Percentiles rank a stretch among this genome's conserved stretches.
phyloP scores from a whole-genome alignment of 2,329 filamentous ascomycete genomes.

The Rosellinia necatrix region DNA sequence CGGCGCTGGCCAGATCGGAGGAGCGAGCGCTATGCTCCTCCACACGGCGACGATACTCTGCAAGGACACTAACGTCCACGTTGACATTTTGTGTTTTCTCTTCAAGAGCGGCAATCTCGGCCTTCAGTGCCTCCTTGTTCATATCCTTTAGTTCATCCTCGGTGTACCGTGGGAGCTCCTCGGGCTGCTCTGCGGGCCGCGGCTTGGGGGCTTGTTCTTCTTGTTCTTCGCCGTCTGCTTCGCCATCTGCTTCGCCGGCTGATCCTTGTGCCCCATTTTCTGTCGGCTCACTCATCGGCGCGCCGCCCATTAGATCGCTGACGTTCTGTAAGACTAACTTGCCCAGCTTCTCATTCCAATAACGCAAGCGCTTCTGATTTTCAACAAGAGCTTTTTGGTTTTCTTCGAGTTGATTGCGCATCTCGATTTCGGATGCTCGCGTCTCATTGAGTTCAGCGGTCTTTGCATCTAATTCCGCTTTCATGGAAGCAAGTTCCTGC shows the following conservation, averaged over 20 bases:
- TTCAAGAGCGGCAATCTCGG: constrained; percentile 65
- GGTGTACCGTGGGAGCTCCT: constrained; percentile 78
- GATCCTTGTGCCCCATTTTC: constrained; percentile 24
- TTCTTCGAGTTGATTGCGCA: constrained; percentile 97
- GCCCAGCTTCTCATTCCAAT: constrained; percentile 88
- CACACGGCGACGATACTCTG: constrained; percentile 84
- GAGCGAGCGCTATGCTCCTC: constrained; percentile 81
- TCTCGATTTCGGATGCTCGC: constrained; percentile 90
- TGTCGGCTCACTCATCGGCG: constrained; percentile 35
- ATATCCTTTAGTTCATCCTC: constrained; percentile 70
- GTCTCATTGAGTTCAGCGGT: constrained; percentile 85
- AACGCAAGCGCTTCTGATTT: constrained; percentile 79
- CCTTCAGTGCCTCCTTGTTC: constrained; percentile 64
- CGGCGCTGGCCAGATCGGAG: constrained; percentile 80
- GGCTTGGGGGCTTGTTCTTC: constrained; percentile 35
- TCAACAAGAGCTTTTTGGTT: constrained; percentile 87
- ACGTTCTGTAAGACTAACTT: constrained; percentile 86
- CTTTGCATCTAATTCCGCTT: constrained; percentile 85
- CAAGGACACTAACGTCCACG: constrained; percentile 86
- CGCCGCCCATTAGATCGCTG: constrained; percentile 62
- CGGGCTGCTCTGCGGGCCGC: constrained; percentile 42
- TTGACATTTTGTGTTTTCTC: constrained; percentile 80
- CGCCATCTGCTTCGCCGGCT: too few species aligned
- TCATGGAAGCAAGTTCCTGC: constrained; percentile 77
- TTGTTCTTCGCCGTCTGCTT: constrained; percentile 29